Conservation (phyloP, 2,329 filamentous ascomycete genomes). For the Fusarium sp. region DNA sequence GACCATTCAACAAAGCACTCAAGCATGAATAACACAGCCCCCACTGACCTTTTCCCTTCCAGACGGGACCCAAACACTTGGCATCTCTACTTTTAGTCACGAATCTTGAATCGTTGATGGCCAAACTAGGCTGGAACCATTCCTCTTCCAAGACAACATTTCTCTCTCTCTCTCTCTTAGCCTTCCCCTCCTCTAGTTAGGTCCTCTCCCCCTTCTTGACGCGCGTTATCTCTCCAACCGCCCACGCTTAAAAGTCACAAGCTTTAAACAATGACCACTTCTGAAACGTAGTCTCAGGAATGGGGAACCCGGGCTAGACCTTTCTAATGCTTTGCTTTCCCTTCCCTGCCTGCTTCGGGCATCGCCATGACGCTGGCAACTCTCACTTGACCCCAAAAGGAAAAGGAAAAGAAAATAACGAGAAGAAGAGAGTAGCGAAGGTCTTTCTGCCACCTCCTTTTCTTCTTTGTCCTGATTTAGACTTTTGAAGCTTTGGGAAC, state of each 20-base stretch:
- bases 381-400: not conserved
- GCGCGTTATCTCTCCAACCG: slow-evolving; percentile 26
- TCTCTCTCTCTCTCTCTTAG: not conserved
- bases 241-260: not conserved
- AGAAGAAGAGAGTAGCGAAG: not conserved
- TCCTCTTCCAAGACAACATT: slow-evolving; percentile 36
- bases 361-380: not conserved
- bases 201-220: slow-evolving; percentile 12
- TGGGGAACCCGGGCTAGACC: slow-evolving; percentile 22
- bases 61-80: not conserved
- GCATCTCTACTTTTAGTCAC: not conserved
- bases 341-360: slow-evolving; percentile 21
- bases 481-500: slow-evolving; percentile 1
- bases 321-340: slow-evolving; percentile 6
- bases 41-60: too few species aligned
- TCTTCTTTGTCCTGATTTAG: slow-evolving; percentile 13
- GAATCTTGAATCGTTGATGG: slow-evolving; percentile 4
- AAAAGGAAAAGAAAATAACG: not conserved
- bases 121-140: slow-evolving; percentile 26
- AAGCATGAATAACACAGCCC: not conserved
- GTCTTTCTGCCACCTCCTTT: slow-evolving; percentile 32
- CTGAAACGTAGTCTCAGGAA: slow-evolving; percentile 38
- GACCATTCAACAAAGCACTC: not conserved
- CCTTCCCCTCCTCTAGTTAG: not conserved
- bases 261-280: slow-evolving; percentile 20